Evolutionary conservation across 768 basidiomycete genomes (phyloP).

Genomic region (Xerocomus potaroensis): DNA sequence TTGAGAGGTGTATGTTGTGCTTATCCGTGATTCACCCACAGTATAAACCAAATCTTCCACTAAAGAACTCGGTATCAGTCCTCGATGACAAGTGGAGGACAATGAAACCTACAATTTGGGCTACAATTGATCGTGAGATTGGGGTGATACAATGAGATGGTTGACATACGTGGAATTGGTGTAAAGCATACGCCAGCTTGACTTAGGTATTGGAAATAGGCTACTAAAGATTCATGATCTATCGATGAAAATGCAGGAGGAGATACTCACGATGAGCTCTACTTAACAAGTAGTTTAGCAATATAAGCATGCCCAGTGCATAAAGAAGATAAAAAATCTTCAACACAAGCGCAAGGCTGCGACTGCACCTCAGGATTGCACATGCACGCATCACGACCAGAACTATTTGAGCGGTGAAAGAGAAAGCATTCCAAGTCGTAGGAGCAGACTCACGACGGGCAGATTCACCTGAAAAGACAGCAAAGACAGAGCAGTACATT

Average conservation of each 20-base stretch:
- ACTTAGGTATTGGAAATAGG: conserved; percentile 4
- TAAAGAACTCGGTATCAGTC: background rate
- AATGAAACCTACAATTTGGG: conserved; percentile 5
- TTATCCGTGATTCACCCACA: conserved; percentile 6
- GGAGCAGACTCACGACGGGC: conserved; percentile 12
- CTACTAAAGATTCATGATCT: conserved; percentile 1
- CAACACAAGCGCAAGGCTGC: background rate
- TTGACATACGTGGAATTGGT: conserved; percentile 9
- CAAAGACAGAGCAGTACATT: background rate
- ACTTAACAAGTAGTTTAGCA: background rate
- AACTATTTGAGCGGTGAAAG: too few relatives aligned
- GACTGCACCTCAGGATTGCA: conserved; percentile 18
- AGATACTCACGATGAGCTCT: background rate
- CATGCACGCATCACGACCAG: conserved; percentile 25
- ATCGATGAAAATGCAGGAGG: background rate
- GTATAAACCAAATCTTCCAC: conserved; percentile 7
- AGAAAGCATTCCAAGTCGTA: too few relatives aligned
- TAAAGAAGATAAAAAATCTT: conserved; percentile 12
- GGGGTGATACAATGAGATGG: background rate
- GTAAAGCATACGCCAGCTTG: conserved; percentile 11
- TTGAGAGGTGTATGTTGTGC: background rate
- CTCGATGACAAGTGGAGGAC: background rate
- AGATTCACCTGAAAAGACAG: conserved; percentile 2
- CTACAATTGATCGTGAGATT: conserved; percentile 6
- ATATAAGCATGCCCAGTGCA: background rate